Evolutionary conservation across 345 rosid species (phyloP).

Genomic region (Sapria himalayana): DNA sequence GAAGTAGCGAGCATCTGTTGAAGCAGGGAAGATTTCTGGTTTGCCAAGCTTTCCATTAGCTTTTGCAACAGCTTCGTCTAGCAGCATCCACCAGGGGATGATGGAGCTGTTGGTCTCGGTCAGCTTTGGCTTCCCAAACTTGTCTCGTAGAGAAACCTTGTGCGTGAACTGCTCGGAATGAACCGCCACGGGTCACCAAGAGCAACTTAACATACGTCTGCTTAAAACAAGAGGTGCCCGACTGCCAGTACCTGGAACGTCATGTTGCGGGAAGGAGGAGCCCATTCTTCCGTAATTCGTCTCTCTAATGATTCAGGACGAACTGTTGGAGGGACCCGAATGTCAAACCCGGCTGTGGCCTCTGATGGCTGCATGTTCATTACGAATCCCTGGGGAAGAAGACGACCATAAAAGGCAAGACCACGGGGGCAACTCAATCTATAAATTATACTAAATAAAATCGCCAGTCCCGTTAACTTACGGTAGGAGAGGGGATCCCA

Average conservation of each 20-base stretch:
- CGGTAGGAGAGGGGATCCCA: conserved; percentile 92
- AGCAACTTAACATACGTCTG: too few species aligned
- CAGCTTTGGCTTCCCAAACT: conserved; percentile 29
- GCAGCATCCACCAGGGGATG: conserved; percentile 76
- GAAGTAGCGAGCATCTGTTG: conserved; percentile 78
- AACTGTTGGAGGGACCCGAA: conserved; percentile 61
- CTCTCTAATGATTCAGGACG: conserved; percentile 56
- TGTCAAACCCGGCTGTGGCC: conserved; percentile 91
- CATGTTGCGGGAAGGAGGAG: conserved; percentile 79
- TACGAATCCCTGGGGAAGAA: conserved; percentile 53
- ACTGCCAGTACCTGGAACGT: conserved; percentile 71
- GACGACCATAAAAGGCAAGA: neutral
- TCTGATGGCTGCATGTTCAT: conserved; percentile 97
- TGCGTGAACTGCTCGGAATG: conserved; percentile 90
- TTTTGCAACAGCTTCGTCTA: conserved; percentile 54
- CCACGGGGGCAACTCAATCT: too few species aligned
- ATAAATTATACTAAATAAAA: neutral
- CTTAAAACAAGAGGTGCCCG: too few species aligned
- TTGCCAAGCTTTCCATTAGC: conserved; percentile 47
- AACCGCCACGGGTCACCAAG: too few species aligned
- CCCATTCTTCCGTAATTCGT: conserved; percentile 91
- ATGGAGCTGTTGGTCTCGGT: conserved; percentile 52
- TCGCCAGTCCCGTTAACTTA: conserved; percentile 12
- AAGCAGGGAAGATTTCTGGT: conserved; percentile 79
- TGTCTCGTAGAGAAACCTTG: conserved; percentile 17